Evolutionary conservation across 176 grass and related monocot genomes (phyloP).

Genomic region (Eragrostis curvula): DNA sequence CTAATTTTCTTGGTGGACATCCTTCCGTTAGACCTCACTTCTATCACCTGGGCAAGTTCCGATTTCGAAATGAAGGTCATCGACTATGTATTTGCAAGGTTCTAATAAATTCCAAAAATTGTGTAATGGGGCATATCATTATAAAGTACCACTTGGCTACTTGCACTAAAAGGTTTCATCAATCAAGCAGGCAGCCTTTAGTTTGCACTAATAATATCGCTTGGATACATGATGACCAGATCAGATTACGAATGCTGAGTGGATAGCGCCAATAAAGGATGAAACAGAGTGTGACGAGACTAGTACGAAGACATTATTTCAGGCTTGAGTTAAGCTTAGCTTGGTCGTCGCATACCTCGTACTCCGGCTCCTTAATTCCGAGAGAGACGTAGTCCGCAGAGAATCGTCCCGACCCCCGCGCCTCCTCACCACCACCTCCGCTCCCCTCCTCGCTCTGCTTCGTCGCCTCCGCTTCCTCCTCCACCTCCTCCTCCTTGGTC

Average conservation of each 20-base stretch:
- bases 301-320: conserved; percentile 7
- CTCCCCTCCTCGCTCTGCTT: conserved; percentile 3
- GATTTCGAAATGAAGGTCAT: conserved; percentile 12
- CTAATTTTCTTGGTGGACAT: conserved; percentile 86
- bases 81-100: neutral
- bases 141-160: too few relatives aligned
- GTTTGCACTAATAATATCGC: too few relatives aligned
- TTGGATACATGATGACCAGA: neutral
- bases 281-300: neutral
- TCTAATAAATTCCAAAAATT: neutral
- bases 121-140: neutral
- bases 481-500: conserved; percentile 46
- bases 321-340: neutral
- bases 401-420: conserved; percentile 33
- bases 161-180: too few relatives aligned
- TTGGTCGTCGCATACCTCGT: conserved; percentile 58
- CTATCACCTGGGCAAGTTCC: conserved; percentile 67
- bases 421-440: neutral
- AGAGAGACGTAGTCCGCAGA: conserved; percentile 74
- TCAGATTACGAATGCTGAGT: conserved; percentile 14
- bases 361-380: conserved; percentile 85
- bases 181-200: too few relatives aligned
- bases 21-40: conserved; percentile 81
- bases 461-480: neutral
- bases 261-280: neutral